These are phyloP conservation scores for Pseudophaeomoniella oleicola DNA, from an alignment of 2,329 filamentous ascomycete species.

Conservation along the genomic window DNA sequence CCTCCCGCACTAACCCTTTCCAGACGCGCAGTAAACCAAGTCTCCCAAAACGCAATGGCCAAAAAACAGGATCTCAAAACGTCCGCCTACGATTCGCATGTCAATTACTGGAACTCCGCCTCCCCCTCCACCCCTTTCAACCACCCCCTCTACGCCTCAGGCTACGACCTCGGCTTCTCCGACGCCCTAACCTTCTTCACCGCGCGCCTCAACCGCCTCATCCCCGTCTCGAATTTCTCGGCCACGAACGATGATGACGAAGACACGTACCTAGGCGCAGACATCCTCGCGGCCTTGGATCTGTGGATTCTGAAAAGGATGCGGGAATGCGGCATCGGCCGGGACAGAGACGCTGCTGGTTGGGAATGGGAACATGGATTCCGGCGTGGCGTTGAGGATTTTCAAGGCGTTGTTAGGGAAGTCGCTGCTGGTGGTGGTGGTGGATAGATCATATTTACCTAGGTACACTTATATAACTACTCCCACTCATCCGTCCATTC, in stretches of 20 bases:
- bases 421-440: too few species aligned
- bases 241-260: constrained; percentile 2
- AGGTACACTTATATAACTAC: too few species aligned
- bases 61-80: constrained; percentile 21
- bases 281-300: constrained; percentile 42
- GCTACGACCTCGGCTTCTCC: constrained; percentile 41
- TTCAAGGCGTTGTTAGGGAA: constrained; percentile 15
- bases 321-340: constrained; percentile 33
- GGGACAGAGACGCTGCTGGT: constrained; percentile 11
- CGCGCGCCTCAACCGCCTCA: constrained; percentile 18
- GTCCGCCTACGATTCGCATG: constrained; percentile 27
- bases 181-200: constrained; percentile 40
- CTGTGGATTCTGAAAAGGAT: constrained; percentile 44
- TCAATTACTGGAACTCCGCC: constrained; percentile 33
- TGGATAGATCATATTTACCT: too few species aligned
- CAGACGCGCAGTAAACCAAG: constrained; percentile 21
- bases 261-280: constrained; percentile 20
- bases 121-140: constrained; percentile 32
- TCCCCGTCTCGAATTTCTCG: constrained; percentile 13
- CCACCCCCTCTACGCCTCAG: constrained; percentile 39
- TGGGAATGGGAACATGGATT: constrained; percentile 29
- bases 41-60: constrained; percentile 24
- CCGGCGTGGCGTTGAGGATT: constrained; percentile 18
- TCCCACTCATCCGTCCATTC: too few species aligned
- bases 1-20: constrained; percentile 24